phyloP scores from a whole-genome alignment of 2,329 filamentous ascomycete genomes.

The Tolypocladium pustulatum region DNA sequence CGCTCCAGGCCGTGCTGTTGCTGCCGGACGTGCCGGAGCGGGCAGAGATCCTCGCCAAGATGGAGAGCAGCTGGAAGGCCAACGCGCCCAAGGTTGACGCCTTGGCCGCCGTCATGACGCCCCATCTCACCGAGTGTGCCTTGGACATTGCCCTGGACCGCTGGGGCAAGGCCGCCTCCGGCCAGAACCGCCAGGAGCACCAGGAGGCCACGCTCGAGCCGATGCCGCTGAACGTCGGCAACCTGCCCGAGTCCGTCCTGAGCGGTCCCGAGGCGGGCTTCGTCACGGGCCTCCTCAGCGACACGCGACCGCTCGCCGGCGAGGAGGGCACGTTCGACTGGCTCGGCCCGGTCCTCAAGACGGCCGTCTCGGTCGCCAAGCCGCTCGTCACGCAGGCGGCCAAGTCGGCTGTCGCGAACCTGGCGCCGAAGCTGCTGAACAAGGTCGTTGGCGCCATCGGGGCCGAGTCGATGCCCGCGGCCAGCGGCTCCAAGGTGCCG shows the following conservation, averaged over 20 bases:
- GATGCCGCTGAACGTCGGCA: not conserved
- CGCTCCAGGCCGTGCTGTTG: not conserved
- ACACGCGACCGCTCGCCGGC: constrained; percentile 6
- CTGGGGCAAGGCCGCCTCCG: constrained; percentile 4
- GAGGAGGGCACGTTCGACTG: constrained; percentile 4
- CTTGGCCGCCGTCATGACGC: constrained; percentile 2
- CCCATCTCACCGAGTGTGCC: constrained; percentile 3
- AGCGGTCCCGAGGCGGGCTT: not conserved
- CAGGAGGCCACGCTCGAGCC: not conserved
- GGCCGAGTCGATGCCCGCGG: not conserved
- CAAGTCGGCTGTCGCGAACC: not conserved
- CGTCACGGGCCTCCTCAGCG: not conserved
- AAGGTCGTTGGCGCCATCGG: not conserved
- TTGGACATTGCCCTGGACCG: constrained; percentile 1
- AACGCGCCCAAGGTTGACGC: constrained; percentile 3
- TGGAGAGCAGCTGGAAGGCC: not conserved
- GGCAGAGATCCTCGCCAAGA: not conserved
- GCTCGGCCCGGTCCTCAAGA: constrained; percentile 4
- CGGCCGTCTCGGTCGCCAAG: not conserved
- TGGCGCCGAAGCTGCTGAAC: not conserved
- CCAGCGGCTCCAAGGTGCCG: not conserved
- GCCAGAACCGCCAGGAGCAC: not conserved
- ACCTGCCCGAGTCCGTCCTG: not conserved
- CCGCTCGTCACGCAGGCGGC: not conserved
- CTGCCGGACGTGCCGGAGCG: not conserved